Evolutionary conservation across 495 filamentous ascomycete genomes (phyloP).

Genomic region (Lasiosphaeriaceae sp.): DNA sequence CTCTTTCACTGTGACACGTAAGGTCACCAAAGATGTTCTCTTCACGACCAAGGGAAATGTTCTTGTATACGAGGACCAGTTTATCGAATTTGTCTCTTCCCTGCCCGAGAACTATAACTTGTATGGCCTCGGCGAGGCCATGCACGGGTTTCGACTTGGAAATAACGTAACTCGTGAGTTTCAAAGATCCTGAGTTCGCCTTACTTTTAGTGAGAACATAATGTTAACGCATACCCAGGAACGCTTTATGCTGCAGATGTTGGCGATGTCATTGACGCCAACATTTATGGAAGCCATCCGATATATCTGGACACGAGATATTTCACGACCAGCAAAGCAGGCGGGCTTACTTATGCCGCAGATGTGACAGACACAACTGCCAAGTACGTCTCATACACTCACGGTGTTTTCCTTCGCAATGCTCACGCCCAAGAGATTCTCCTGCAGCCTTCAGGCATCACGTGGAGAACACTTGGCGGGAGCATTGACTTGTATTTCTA

Average conservation of each 20-base stretch:
- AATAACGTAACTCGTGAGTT: conserved; percentile 67
- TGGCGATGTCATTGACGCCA: conserved; percentile 59
- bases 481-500: conserved; percentile 82
- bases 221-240: conserved; percentile 25
- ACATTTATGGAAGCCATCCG: conserved; percentile 79
- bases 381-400: conserved; percentile 63
- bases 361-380: conserved; percentile 50
- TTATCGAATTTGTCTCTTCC: conserved; percentile 67
- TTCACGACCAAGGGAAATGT: conserved; percentile 67
- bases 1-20: conserved; percentile 65
- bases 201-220: neutral
- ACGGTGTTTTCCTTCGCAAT: conserved; percentile 81
- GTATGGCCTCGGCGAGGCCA: conserved; percentile 81
- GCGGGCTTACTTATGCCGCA: conserved; percentile 49
- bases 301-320: conserved; percentile 82
- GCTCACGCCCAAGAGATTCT: conserved; percentile 75
- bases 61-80: conserved; percentile 79
- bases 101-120: conserved; percentile 71
- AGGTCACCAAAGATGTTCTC: conserved; percentile 59
- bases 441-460: conserved; percentile 60
- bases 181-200: neutral
- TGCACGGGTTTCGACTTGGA: conserved; percentile 66
- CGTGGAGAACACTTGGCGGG: conserved; percentile 78
- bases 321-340: conserved; percentile 50
- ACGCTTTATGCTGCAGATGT: conserved; percentile 72